Evolutionary conservation across 2,329 filamentous ascomycete species (phyloP).

Genomic region (Aspergillus sp.): DNA sequence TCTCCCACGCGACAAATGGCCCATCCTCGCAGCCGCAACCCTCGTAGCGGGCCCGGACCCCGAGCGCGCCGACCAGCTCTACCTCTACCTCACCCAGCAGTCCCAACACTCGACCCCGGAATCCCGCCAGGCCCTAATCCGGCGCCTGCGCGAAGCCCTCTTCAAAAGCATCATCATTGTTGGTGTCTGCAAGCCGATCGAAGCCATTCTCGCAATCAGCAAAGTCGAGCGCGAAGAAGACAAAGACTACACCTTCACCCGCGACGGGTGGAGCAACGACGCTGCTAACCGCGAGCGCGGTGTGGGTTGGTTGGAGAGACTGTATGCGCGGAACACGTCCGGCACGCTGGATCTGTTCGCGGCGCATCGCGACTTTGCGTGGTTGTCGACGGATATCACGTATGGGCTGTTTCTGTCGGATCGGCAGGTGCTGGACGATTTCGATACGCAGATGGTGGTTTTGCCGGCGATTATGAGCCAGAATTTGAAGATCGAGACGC

Average conservation of each 20-base stretch:
- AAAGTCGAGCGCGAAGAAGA: constrained; percentile 55
- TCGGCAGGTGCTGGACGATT: constrained; percentile 36
- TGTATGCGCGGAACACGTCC: constrained; percentile 53
- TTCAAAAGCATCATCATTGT: constrained; percentile 58
- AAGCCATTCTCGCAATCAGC: constrained; percentile 57
- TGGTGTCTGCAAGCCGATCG: constrained; percentile 62
- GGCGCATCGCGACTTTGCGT: constrained; percentile 54
- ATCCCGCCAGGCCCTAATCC: constrained; percentile 33
- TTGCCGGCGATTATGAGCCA: constrained; percentile 46
- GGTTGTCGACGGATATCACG: constrained; percentile 70
- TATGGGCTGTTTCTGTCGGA: constrained; percentile 58
- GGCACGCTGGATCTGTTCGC: constrained; percentile 30
- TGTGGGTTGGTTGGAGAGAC: constrained; percentile 53
- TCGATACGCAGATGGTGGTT: constrained; percentile 46
- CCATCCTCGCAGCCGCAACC: constrained; percentile 40
- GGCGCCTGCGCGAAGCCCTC: constrained; percentile 53
- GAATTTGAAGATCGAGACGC: constrained; percentile 39
- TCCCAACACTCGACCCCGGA: constrained; percentile 39
- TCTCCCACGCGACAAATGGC: constrained; percentile 29
- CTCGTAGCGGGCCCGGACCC: constrained; percentile 53
- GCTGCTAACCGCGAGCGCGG: constrained; percentile 54
- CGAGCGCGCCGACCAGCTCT: constrained; percentile 52
- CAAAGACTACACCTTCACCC: constrained; percentile 53
- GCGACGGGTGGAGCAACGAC: constrained; percentile 59
- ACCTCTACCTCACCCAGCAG: constrained; percentile 53